phyloP scores from a whole-genome alignment of 192 early-diverging fungal genomes.

The Mortierella hygrophila region DNA sequence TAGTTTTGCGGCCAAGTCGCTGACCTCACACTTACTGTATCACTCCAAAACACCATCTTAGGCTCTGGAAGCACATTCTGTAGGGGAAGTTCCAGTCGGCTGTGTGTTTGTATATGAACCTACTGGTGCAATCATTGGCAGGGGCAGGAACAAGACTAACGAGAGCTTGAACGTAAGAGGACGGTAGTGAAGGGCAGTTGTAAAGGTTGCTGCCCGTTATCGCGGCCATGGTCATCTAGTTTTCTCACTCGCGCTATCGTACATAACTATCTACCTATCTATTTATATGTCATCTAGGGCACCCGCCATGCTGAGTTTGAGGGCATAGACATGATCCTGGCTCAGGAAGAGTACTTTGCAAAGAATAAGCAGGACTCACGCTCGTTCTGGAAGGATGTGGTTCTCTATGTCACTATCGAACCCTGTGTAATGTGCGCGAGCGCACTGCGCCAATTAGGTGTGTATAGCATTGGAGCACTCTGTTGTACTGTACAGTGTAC shows the following conservation, averaged over 20 bases:
- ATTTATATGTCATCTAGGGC: slow-evolving; percentile 62
- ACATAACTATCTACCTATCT: background rate
- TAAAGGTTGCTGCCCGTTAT: background rate
- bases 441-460: slow-evolving; percentile 85
- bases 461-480: background rate
- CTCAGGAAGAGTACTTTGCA: slow-evolving; percentile 29
- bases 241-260: background rate
- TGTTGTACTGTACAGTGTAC: background rate
- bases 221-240: background rate
- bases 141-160: slow-evolving; percentile 92
- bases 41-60: slow-evolving; percentile 24
- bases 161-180: slow-evolving; percentile 82
- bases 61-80: slow-evolving; percentile 88
- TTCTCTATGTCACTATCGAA: slow-evolving; percentile 97
- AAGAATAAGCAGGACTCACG: slow-evolving; percentile 31
- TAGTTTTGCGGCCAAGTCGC: background rate
- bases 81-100: slow-evolving; percentile 94
- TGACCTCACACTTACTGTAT: background rate
- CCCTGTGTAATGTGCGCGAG: slow-evolving; percentile 99
- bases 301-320: slow-evolving; percentile 96
- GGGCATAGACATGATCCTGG: slow-evolving; percentile 86
- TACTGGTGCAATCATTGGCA: slow-evolving; percentile 72
- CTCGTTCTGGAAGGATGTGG: slow-evolving; percentile 56
- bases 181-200: background rate
- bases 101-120: slow-evolving; percentile 88